Percentiles rank a stretch among this genome's conserved stretches.
These are phyloP conservation scores for Kwoniella shivajii DNA, from an alignment of 1,284 basidiomycete genomes.

Conservation along the genomic window DNA sequence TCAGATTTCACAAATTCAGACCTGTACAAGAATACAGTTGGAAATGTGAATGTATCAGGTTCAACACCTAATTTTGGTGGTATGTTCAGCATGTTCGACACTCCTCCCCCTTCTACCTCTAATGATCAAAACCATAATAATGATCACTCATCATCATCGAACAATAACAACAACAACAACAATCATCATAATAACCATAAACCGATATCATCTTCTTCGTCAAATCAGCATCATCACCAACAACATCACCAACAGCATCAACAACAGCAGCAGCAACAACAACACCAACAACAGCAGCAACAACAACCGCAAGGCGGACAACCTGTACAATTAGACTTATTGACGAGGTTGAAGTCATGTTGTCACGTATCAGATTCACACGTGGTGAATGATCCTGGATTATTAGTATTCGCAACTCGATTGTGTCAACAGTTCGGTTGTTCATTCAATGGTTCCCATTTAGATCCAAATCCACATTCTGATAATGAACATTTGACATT, in stretches of 20 bases:
- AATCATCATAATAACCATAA: conserved; percentile 1
- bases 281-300: conserved; percentile 3
- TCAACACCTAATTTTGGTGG: conserved; percentile 26
- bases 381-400: conserved; percentile 53
- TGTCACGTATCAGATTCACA: conserved; percentile 53
- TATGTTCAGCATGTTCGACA: conserved; percentile 39
- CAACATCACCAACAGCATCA: not conserved
- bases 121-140: not conserved
- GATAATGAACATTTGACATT: conserved; percentile 48
- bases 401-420: conserved; percentile 53
- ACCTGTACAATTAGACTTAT: conserved; percentile 44
- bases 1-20: conserved; percentile 28
- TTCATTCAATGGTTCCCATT: conserved; percentile 43
- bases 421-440: conserved; percentile 52
- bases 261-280: not conserved
- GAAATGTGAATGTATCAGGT: too few species aligned
- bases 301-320: conserved; percentile 6
- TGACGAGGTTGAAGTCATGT: conserved; percentile 51
- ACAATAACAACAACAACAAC: not conserved
- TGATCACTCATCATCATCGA: not conserved
- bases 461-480: conserved; percentile 29
- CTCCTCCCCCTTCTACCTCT: conserved; percentile 2
- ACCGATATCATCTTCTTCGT: conserved; percentile 17
- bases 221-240: not conserved
- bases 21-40: conserved; percentile 24